These are phyloP conservation scores for Silene latifolia DNA, from an alignment of 148 eudicot genomes.

Conservation along the genomic window DNA sequence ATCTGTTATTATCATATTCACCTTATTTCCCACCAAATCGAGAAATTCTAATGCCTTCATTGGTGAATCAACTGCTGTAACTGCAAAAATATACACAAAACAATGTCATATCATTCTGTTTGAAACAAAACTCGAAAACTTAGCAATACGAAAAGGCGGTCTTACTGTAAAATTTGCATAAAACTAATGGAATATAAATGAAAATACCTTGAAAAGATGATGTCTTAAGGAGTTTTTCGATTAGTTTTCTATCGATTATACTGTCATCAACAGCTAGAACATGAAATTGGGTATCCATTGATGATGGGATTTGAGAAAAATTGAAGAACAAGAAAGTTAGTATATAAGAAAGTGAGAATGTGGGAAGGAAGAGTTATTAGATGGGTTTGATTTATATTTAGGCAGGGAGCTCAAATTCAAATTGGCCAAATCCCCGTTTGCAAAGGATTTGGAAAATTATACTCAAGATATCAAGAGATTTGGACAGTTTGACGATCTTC, in stretches of 20 bases:
- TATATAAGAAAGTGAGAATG: neutral
- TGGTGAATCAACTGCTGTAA: neutral
- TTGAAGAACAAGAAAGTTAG: neutral
- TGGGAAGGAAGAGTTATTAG: neutral
- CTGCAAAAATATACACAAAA: neutral
- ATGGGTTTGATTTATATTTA: neutral
- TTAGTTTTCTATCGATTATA: slow-evolving; percentile 17
- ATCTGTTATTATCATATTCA: too few species aligned
- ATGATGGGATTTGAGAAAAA: too few species aligned
- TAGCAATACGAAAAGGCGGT: too few species aligned
- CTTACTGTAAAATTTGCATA: too few species aligned
- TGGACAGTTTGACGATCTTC: slow-evolving; percentile 8
- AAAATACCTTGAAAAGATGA: slow-evolving; percentile 21
- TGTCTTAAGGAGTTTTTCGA: slow-evolving; percentile 11
- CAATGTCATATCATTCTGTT: neutral
- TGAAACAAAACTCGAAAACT: neutral
- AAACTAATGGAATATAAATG: too few species aligned
- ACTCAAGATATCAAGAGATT: slow-evolving; percentile 5
- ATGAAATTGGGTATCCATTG: slow-evolving; percentile 17
- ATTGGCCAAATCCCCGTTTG: too few species aligned
- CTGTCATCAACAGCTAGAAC: slow-evolving; percentile 24
- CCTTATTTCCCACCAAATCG: slow-evolving; percentile 18
- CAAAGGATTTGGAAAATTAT: neutral
- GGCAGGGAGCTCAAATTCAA: neutral
- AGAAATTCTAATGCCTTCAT: slow-evolving; percentile 4